A percentile compares a stretch with the other conserved stretches of the same genome.
These are phyloP conservation scores for Aspergillus brasiliensis DNA, from an alignment of 2,329 filamentous ascomycete genomes.

Conservation along the genomic window DNA sequence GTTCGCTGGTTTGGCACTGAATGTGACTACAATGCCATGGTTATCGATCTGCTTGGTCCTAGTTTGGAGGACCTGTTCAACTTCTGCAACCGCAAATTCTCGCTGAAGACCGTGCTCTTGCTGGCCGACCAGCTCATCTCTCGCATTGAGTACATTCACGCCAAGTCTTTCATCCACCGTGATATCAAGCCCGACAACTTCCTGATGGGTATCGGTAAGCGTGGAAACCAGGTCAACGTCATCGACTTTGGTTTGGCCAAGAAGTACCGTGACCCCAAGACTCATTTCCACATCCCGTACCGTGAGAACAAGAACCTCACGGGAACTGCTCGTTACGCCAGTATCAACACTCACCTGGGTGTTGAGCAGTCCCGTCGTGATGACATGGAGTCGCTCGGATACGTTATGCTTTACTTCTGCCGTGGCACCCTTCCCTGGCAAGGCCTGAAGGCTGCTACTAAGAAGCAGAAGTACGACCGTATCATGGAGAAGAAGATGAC, in stretches of 20 bases:
- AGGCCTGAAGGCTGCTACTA: slow-evolving; percentile 95
- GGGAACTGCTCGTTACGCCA: slow-evolving; percentile 96
- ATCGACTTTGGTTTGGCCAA: slow-evolving; percentile 99
- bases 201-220: slow-evolving; percentile 98
- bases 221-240: slow-evolving; percentile 98
- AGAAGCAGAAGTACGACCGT: slow-evolving; percentile 99
- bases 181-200: slow-evolving; percentile 99
- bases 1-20: slow-evolving; percentile 99
- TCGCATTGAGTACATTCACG: slow-evolving; percentile 99
- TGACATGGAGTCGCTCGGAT: slow-evolving; percentile 98
- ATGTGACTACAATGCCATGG: slow-evolving; percentile 99
- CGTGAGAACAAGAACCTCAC: slow-evolving; percentile 99
- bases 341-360: slow-evolving; percentile 97
- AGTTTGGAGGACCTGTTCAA: slow-evolving; percentile 98
- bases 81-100: slow-evolving; percentile 99
- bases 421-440: slow-evolving; percentile 98
- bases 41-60: slow-evolving; percentile 92
- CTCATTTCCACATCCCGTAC: slow-evolving; percentile 99
- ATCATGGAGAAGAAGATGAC: slow-evolving; percentile 99
- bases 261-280: slow-evolving; percentile 99
- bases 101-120: slow-evolving; percentile 94
- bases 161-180: slow-evolving; percentile 99
- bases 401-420: slow-evolving; percentile 99
- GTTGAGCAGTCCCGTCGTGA: slow-evolving; percentile 99
- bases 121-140: slow-evolving; percentile 98